These are phyloP conservation scores for Psidium guajava DNA, from an alignment of 345 rosid species.

Conservation along the genomic window DNA sequence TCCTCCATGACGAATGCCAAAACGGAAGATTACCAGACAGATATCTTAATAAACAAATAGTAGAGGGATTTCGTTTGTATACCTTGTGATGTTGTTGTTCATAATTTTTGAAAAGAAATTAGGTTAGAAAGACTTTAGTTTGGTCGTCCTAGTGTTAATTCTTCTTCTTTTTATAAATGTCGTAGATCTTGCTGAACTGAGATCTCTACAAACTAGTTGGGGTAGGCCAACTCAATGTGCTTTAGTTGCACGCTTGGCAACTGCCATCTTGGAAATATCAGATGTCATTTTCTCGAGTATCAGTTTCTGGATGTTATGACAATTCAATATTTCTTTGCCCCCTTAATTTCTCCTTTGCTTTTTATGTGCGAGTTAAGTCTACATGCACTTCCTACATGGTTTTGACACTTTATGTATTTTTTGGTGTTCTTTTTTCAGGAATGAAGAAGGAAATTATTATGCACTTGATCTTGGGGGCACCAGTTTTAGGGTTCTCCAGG, in stretches of 20 bases:
- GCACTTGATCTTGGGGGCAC: constrained; percentile 89
- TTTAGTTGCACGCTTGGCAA: background rate
- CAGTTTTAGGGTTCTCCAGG: constrained; percentile 73
- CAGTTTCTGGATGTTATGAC: background rate
- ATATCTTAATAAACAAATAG: background rate
- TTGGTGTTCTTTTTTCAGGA: constrained; percentile 39
- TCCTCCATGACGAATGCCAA: background rate
- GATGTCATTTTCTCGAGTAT: background rate
- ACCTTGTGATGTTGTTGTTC: background rate
- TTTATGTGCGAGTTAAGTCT: background rate
- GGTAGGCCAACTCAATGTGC: background rate
- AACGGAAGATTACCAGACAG: background rate
- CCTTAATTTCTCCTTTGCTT: background rate
- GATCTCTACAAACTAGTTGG: background rate
- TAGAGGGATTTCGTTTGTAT: background rate
- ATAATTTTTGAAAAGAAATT: background rate
- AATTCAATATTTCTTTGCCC: background rate
- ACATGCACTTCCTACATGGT: background rate
- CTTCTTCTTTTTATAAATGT: background rate
- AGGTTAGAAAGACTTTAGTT: background rate
- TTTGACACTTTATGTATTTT: background rate
- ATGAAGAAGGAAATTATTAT: constrained; percentile 75
- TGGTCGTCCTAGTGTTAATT: background rate
- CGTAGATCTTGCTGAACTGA: background rate
- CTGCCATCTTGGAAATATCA: background rate